Conservation (phyloP, 2,329 filamentous ascomycete species). For the Aspergillus tamarii region DNA sequence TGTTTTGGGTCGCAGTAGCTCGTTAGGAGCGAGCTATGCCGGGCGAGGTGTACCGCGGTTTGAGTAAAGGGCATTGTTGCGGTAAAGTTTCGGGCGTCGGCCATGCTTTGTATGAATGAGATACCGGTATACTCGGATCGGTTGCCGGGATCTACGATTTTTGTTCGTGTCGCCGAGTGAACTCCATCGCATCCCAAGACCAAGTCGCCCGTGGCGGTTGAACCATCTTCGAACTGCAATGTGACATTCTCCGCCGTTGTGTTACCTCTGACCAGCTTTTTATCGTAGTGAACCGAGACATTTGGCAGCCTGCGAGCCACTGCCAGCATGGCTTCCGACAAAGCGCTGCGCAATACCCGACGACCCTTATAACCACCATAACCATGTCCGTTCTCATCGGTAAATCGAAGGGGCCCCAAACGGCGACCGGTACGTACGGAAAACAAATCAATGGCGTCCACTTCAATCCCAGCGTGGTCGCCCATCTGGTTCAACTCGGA, state of each 20-base stretch:
- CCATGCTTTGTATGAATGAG: constrained; percentile 40
- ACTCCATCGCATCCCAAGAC: constrained; percentile 45
- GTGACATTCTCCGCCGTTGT: constrained; percentile 24
- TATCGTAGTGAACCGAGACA: constrained; percentile 10
- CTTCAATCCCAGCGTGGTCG: constrained; percentile 33
- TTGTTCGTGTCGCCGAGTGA: constrained; percentile 40
- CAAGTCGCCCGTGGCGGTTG: constrained; percentile 36
- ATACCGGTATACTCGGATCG: constrained; percentile 44
- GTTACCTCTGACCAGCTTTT: constrained; percentile 14
- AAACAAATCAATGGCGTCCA: constrained; percentile 36
- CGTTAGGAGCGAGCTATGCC: constrained; percentile 40
- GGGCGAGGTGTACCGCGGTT: constrained; percentile 38
- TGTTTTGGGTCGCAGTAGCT: constrained; percentile 37
- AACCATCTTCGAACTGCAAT: constrained; percentile 36
- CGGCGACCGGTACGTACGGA: constrained; percentile 35
- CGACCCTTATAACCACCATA: constrained; percentile 32
- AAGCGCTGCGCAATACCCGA: constrained; percentile 36
- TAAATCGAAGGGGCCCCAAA: constrained; percentile 35
- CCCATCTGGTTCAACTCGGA: constrained; percentile 33
- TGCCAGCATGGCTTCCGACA: constrained; percentile 37
- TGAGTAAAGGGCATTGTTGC: constrained; percentile 26
- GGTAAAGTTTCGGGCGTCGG: constrained; percentile 24
- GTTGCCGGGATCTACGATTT: constrained; percentile 38
- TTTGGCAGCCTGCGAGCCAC: constrained; percentile 25
- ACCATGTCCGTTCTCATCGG: constrained; percentile 31